Conservation (phyloP, 495 filamentous ascomycete species). For the Penicillium pulvis region DNA sequence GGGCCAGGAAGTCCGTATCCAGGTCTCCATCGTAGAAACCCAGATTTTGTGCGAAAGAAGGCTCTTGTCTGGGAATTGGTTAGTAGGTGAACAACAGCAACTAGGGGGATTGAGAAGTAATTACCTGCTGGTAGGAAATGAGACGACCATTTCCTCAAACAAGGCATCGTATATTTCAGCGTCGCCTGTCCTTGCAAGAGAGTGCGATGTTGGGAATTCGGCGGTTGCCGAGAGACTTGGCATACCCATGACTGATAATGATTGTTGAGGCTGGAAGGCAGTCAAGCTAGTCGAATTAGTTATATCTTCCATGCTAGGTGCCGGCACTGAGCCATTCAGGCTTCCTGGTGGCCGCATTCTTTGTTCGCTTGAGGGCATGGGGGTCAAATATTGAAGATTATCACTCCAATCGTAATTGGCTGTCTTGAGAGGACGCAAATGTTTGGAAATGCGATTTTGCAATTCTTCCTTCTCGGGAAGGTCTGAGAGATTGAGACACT, state of each 20-base stretch:
- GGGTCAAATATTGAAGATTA: neutral
- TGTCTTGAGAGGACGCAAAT: slow-evolving; percentile 1
- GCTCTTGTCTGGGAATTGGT: slow-evolving; percentile 17
- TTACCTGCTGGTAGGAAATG: slow-evolving; percentile 22
- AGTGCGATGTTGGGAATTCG: neutral
- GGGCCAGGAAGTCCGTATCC: slow-evolving; percentile 28
- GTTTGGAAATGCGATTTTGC: neutral
- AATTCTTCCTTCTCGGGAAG: neutral
- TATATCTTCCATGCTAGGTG: neutral
- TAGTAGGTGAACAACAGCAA: neutral
- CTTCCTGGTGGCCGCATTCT: neutral
- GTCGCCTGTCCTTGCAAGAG: slow-evolving; percentile 1
- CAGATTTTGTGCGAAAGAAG: slow-evolving; percentile 30
- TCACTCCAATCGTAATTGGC: neutral
- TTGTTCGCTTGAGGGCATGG: neutral
- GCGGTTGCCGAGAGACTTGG: neutral
- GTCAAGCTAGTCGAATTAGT: neutral
- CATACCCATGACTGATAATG: neutral
- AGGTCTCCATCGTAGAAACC: slow-evolving; percentile 31
- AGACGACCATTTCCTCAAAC: slow-evolving; percentile 28
- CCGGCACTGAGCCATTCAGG: neutral
- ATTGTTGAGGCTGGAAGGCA: neutral
- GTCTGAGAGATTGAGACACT: slow-evolving; percentile 3
- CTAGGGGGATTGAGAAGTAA: neutral
- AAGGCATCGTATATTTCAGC: slow-evolving; percentile 24